A percentile compares a stretch with the other conserved stretches of the same genome.
Conservation (phyloP, 139 green algal species). For the Tetraselmis chui region DNA sequence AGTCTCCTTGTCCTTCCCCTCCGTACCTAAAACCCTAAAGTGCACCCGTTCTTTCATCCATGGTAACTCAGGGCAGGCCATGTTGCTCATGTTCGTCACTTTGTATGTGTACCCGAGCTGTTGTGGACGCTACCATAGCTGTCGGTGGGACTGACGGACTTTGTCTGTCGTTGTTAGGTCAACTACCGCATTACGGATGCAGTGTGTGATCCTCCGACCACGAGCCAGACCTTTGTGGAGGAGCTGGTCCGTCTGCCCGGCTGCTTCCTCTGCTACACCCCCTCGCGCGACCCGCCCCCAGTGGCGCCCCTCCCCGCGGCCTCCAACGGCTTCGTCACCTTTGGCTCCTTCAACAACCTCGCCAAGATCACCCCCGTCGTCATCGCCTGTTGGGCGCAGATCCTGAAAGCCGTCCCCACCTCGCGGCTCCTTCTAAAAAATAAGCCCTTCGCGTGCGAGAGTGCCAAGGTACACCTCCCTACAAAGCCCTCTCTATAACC, state of each 20-base stretch:
- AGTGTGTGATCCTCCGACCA: constrained; percentile 50
- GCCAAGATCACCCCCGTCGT: constrained; percentile 86
- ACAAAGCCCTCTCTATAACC: too few relatives aligned
- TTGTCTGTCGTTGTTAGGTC: too few relatives aligned
- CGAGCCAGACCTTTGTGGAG: constrained; percentile 70
- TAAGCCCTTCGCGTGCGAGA: constrained; percentile 91
- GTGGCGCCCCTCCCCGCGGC: constrained; percentile 67
- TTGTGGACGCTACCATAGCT: too few relatives aligned
- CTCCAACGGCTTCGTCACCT: constrained; percentile 83
- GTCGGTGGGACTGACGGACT: too few relatives aligned
- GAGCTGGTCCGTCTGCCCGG: constrained; percentile 76
- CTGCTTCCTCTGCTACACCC: constrained; percentile 98
- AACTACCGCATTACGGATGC: constrained; percentile 88
- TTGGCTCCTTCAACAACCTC: constrained; percentile 96
- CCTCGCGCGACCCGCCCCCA: constrained; percentile 57
- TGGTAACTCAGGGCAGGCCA: too few relatives aligned
- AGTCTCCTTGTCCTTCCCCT: too few relatives aligned
- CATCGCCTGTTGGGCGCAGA: constrained; percentile 55
- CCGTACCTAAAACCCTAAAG: too few relatives aligned
- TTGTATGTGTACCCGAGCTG: too few relatives aligned
- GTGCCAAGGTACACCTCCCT: background rate
- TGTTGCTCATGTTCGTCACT: too few relatives aligned
- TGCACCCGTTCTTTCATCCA: too few relatives aligned
- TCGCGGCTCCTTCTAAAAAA: constrained; percentile 90
- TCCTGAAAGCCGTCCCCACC: constrained; percentile 61